These are phyloP conservation scores for Juglanconis oblonga DNA, from an alignment of 2,329 filamentous ascomycete species.

Conservation along the genomic window DNA sequence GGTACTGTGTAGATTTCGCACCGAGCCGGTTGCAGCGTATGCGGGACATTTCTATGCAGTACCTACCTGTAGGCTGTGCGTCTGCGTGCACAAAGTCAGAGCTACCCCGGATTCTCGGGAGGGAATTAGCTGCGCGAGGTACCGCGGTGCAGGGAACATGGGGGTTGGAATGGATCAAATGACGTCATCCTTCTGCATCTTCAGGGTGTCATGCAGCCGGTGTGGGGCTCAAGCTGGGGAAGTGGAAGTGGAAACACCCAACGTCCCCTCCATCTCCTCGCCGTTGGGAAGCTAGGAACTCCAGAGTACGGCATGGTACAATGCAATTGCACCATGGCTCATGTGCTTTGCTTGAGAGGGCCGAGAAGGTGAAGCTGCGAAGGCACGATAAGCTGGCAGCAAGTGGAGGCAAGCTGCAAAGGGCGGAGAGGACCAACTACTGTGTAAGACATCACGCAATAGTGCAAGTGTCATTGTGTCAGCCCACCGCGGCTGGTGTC, in stretches of 20 bases:
- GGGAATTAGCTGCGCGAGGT: not conserved
- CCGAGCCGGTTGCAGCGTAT: too few relatives aligned
- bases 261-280: not conserved
- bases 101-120: not conserved
- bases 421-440: not conserved
- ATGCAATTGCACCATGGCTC: too few relatives aligned
- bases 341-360: too few relatives aligned
- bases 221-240: not conserved
- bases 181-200: not conserved
- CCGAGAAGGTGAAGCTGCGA: too few relatives aligned
- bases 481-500: not conserved
- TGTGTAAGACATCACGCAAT: not conserved
- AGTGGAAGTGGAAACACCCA: too few relatives aligned
- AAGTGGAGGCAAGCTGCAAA: not conserved
- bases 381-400: too few relatives aligned
- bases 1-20: too few relatives aligned
- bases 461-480: not conserved
- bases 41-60: too few relatives aligned
- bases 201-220: not conserved
- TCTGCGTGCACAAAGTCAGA: not conserved
- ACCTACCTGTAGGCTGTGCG: too few relatives aligned
- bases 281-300: not conserved
- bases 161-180: not conserved
- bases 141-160: not conserved
- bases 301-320: too few relatives aligned